A percentile compares a stretch with the other conserved stretches of the same genome.
Evolutionary conservation across 2,329 filamentous ascomycete genomes (phyloP).

Genomic region (Fusarium globosum): DNA sequence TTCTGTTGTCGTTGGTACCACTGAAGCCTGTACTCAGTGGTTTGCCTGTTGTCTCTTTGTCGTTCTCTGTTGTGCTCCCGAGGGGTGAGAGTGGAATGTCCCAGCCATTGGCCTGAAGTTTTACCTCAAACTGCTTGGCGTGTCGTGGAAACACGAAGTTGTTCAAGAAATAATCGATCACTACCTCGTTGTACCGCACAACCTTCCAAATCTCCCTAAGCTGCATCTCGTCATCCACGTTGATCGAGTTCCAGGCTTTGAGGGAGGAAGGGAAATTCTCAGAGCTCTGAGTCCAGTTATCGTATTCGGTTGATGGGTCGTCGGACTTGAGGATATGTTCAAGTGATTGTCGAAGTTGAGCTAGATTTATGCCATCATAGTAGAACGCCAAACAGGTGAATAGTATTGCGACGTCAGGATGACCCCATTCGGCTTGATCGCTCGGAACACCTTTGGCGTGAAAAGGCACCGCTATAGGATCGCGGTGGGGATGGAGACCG

Average conservation of each 20-base stretch:
- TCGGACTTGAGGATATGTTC: slow-evolving; percentile 64
- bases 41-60: slow-evolving; percentile 8
- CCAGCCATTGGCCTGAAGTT: slow-evolving; percentile 75
- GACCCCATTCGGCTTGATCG: slow-evolving; percentile 73
- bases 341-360: slow-evolving; percentile 63
- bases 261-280: slow-evolving; percentile 61
- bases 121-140: slow-evolving; percentile 72
- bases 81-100: slow-evolving; percentile 66
- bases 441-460: slow-evolving; percentile 64
- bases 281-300: slow-evolving; percentile 59
- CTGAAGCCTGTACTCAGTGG: slow-evolving; percentile 74
- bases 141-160: slow-evolving; percentile 74
- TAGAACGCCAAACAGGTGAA: slow-evolving; percentile 77
- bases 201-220: slow-evolving; percentile 63
- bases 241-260: slow-evolving; percentile 67
- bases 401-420: slow-evolving; percentile 74
- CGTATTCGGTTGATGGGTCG: slow-evolving; percentile 68
- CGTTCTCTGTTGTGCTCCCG: neutral
- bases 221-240: slow-evolving; percentile 67
- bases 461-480: slow-evolving; percentile 68
- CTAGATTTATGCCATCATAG: slow-evolving; percentile 64
- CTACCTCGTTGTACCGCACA: slow-evolving; percentile 60
- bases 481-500: slow-evolving; percentile 65
- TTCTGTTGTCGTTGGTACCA: slow-evolving; percentile 75
- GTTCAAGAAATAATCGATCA: slow-evolving; percentile 71